Base-by-base conservation (phyloP, 306 rosid species). In the Gleditsia sinensis region DNA sequence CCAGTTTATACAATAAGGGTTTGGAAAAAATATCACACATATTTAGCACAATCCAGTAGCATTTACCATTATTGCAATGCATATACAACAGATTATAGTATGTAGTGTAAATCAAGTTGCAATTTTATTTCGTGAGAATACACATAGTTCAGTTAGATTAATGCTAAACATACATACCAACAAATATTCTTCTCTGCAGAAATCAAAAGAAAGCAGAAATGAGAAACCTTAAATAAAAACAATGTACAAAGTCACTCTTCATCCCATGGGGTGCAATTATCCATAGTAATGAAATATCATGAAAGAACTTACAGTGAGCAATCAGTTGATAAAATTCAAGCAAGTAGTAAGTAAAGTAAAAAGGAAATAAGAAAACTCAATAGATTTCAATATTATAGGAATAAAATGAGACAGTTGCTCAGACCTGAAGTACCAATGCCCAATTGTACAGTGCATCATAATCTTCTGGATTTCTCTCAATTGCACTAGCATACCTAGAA, bases 401-500 rank as follows among this genome's bases (percentile, higher is more conserved):
- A 71, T 23, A 23, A 59, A 70, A 80, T 24, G 34, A 82, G 75
- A 70, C 23, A 76, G 50, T 66, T 68, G 72, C 56, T 62, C 89
- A 55, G 53, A 94, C 97, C 99, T 94, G 99, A 75, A 92, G 99
- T 14, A 95, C 98, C 86, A 95, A 83, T 6, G 98, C 99, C 96
- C 99, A 95, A 65, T 92, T 95, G 88, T 95, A 95, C 3, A 95
- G 88, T 16, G 99, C 97, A 77, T 95, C 99, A 81, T 90, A 90
- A 85, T 95, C 99, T n/a, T 83, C 91, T 45, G 93, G 92, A 54
- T 92, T 90, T 86, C 97, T 90, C 87, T 89, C 98, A 80, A 92
- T 88, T 48, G 98, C 92, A 82, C 90, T 80, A 62, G 98, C 99
- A 87, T 95, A 95, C 87, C 99, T 95, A 81, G 80, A 82, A 77